Conservation (phyloP, 1,139 yeast species). For the Magnusiomyces sp. region DNA sequence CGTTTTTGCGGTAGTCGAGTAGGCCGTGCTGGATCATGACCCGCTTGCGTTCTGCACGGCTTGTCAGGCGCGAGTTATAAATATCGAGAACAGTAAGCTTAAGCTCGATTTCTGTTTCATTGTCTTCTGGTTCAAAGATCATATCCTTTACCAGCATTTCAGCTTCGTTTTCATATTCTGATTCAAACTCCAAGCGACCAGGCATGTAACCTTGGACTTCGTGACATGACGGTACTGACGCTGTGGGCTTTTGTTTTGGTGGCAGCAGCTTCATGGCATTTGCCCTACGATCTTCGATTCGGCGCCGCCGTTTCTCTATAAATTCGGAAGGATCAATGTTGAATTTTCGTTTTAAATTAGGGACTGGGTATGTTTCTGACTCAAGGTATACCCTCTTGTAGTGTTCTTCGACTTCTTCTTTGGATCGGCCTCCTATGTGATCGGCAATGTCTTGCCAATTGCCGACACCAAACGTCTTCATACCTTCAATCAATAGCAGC, state of each 20-base stretch:
- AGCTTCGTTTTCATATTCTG: constrained; percentile 94
- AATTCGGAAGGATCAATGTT: constrained; percentile 61
- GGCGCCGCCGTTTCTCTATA: constrained; percentile 53
- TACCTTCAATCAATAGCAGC: constrained; percentile 72
- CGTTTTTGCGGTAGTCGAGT: constrained; percentile 76
- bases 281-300: constrained; percentile 64
- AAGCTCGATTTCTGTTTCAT: constrained; percentile 76
- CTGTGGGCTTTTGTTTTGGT: constrained; percentile 57
- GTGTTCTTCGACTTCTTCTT: constrained; percentile 85
- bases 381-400: constrained; percentile 64
- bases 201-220: constrained; percentile 99
- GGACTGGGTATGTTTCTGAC: constrained; percentile 77
- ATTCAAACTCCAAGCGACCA: constrained; percentile 92
- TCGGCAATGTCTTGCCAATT: constrained; percentile 97
- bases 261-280: constrained; percentile 44
- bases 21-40: constrained; percentile 65
- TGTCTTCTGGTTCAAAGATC: constrained; percentile 91
- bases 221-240: constrained; percentile 93
- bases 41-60: constrained; percentile 89
- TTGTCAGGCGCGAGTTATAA: constrained; percentile 78
- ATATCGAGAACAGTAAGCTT: constrained; percentile 82
- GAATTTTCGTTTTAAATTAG: constrained; percentile 64
- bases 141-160: constrained; percentile 90
- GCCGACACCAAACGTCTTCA: constrained; percentile 72
- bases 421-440: constrained; percentile 84